Evolutionary conservation across 2,329 filamentous ascomycete genomes (phyloP).

Genomic region (Colletotrichum sansevieriae): DNA sequence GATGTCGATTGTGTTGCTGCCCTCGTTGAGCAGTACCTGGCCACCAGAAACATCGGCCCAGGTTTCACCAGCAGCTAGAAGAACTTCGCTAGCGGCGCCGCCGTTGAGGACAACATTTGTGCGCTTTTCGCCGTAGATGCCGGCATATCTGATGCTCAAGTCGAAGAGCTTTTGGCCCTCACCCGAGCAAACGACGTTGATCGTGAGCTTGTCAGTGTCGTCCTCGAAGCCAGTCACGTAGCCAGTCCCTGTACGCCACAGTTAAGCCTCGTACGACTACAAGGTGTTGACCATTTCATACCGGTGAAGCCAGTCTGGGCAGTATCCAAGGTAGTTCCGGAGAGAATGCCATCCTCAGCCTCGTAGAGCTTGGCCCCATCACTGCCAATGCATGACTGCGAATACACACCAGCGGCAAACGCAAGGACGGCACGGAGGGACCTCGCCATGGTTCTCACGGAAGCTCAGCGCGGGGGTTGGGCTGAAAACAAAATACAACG

Average conservation of each 20-base stretch:
- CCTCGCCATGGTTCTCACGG: slow-evolving; percentile 26
- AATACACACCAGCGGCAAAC: slow-evolving; percentile 36
- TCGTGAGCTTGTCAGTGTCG: slow-evolving; percentile 57
- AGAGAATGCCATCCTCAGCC: slow-evolving; percentile 57
- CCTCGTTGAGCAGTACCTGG: slow-evolving; percentile 58
- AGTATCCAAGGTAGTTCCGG: slow-evolving; percentile 55
- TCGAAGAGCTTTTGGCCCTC: slow-evolving; percentile 55
- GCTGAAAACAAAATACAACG: not conserved
- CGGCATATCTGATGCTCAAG: slow-evolving; percentile 58
- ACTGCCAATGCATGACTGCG: slow-evolving; percentile 36
- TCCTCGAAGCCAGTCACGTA: slow-evolving; percentile 62
- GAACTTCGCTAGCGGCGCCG: slow-evolving; percentile 56
- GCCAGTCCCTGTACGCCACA: slow-evolving; percentile 53
- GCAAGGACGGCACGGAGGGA: slow-evolving; percentile 26
- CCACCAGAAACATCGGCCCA: slow-evolving; percentile 57
- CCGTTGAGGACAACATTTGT: slow-evolving; percentile 59
- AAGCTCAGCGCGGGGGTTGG: slow-evolving; percentile 17
- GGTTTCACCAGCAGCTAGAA: slow-evolving; percentile 52
- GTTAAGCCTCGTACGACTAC: not conserved
- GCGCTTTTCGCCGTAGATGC: slow-evolving; percentile 60
- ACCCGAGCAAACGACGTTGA: slow-evolving; percentile 52
- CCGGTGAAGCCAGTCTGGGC: slow-evolving; percentile 56
- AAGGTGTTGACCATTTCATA: slow-evolving; percentile 19
- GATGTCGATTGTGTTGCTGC: slow-evolving; percentile 59
- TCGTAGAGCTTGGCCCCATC: slow-evolving; percentile 46